Evolutionary conservation across 495 filamentous ascomycete genomes (phyloP), one percentile per base, ranked within the genome.

Genomic region (Lepraria neglecta): DNA sequence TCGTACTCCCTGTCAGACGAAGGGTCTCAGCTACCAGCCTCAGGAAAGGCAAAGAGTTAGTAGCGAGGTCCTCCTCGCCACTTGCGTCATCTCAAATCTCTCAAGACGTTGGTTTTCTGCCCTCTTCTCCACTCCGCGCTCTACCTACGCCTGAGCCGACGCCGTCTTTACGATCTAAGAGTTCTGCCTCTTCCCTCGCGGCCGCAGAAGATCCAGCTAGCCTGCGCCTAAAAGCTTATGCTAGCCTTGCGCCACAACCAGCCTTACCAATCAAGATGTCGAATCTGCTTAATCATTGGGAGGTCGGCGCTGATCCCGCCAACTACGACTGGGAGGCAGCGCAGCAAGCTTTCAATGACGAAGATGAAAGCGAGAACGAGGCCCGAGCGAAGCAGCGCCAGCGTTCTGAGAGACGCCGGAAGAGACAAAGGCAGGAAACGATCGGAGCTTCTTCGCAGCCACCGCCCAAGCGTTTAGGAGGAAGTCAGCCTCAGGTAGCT

Each of bases 211-310:
- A 65, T 10, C 59, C 63, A 42, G 33, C 65, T 0, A 72, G 71
- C 47, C 59, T 64, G 47, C 67, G 54, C 31, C 67, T 80, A 19
- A 69, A 72, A 17, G 61, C 69, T 42, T 72, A 75, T 42, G 71
- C 71, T 1, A 69, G 48, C 0, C 71, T 77, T 42, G 68, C 65
- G 30, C 42, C 59, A 2, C 65, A 69, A 33, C 69, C 69, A 17
- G 31, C 69, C 24, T 52, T 70, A 44, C 62, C 72, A 7, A 65
- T 54, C 17, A 72, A 67, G 15, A 64, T 72, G 28, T 57, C 65
- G 31, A 70, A 63, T 35, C 63, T 80, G n/a, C 69, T 82, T 0
- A 67, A 71, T 6, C 73, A 79, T 21, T 82, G 79, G 79, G 44
- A 68, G 27, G 48, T 68, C 2, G 78, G 77, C 11, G 51, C 48